Conservation (phyloP, 768 basidiomycete species). For the Tephrocybe sp. region DNA sequence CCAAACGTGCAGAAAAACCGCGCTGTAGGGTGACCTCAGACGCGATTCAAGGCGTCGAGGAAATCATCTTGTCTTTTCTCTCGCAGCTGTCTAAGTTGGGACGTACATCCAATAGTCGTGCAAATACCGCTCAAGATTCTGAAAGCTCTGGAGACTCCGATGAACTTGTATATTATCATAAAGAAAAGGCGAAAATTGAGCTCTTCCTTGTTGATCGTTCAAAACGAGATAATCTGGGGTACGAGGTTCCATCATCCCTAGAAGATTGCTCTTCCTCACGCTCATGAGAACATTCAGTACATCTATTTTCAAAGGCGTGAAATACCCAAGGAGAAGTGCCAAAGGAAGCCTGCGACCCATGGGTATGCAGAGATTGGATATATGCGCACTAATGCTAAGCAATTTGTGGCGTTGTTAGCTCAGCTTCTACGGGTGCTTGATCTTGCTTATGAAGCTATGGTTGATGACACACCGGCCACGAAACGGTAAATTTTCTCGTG, state of each 20-base stretch:
- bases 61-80: conserved; percentile 33
- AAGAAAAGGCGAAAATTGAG: conserved; percentile 26
- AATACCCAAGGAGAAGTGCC: conserved; percentile 32
- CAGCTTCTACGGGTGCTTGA: conserved; percentile 67
- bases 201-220: conserved; percentile 32
- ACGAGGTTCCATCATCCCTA: neutral
- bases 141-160: conserved; percentile 11
- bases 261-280: too few species aligned
- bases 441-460: conserved; percentile 65
- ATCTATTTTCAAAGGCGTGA: conserved; percentile 21
- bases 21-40: neutral
- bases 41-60: conserved; percentile 29
- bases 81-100: conserved; percentile 29
- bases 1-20: too few species aligned
- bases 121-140: conserved; percentile 6
- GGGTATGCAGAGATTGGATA: conserved; percentile 27
- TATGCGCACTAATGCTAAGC: neutral
- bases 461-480: conserved; percentile 51
- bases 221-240: conserved; percentile 27
- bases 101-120: conserved; percentile 7
- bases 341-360: conserved; percentile 37
- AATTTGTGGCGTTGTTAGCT: conserved; percentile 37
- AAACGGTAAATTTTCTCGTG: conserved; percentile 47
- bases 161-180: conserved; percentile 3
- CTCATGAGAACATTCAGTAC: conserved; percentile 7